These are phyloP conservation scores for Syzygium jambos DNA, from an alignment of 345 rosid genomes.

Conservation along the genomic window DNA sequence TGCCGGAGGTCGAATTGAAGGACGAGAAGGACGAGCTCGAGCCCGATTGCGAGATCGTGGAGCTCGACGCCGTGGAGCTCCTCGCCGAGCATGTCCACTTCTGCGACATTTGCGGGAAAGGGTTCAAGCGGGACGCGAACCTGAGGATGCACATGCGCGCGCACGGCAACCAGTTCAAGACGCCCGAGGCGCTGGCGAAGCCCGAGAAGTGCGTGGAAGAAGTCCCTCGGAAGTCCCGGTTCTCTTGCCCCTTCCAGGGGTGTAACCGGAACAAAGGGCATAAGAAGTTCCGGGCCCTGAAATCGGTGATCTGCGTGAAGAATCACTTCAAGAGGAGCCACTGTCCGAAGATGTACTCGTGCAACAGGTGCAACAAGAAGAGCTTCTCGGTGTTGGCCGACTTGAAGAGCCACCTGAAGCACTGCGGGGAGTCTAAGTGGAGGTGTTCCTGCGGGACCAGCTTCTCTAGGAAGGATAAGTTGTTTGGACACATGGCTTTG, in stretches of 20 bases:
- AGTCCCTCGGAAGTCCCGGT: conserved; percentile 12
- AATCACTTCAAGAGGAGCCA: conserved; percentile 79
- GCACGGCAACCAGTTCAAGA: conserved; percentile 62
- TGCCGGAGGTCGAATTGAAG: neutral
- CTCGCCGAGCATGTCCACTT: conserved; percentile 59
- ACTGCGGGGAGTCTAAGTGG: conserved; percentile 61
- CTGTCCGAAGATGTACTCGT: conserved; percentile 61
- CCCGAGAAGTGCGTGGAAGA: conserved; percentile 4
- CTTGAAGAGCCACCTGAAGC: conserved; percentile 58
- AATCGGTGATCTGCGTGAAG: conserved; percentile 53
- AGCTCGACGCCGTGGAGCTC: conserved; percentile 56
- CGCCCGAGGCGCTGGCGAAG: conserved; percentile 49
- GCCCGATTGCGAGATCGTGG: conserved; percentile 28
- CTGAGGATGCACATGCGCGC: conserved; percentile 81
- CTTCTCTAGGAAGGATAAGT: conserved; percentile 66
- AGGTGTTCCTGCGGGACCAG: conserved; percentile 60
- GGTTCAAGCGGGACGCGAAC: conserved; percentile 75
- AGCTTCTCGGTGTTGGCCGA: conserved; percentile 53
- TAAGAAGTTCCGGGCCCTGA: conserved; percentile 43
- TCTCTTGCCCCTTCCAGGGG: conserved; percentile 62
- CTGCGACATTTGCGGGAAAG: conserved; percentile 68
- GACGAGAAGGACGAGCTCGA: conserved; percentile 10
- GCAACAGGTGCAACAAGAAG: conserved; percentile 53
- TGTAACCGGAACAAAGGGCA: conserved; percentile 56
- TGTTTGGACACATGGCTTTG: conserved; percentile 62